Conservation (phyloP, 768 basidiomycete species). For the Tylopilus intermedius region DNA sequence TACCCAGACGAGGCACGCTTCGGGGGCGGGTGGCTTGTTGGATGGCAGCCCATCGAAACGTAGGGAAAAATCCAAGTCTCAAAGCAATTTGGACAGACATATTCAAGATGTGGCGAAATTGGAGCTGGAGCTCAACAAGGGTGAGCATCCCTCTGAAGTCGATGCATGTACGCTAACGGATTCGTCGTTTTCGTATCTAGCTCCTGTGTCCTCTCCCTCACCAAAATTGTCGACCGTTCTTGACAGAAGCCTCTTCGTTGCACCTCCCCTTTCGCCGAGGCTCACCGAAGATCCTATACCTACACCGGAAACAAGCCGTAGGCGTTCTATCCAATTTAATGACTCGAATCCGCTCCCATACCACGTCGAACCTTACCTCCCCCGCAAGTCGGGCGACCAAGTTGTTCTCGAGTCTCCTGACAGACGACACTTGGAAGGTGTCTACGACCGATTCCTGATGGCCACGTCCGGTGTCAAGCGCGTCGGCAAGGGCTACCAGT, state of each 20-base stretch:
- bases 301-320: slow-evolving; percentile 16
- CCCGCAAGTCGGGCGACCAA: slow-evolving; percentile 37
- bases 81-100: slow-evolving; percentile 58
- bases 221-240: slow-evolving; percentile 60
- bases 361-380: slow-evolving; percentile 62
- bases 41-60: slow-evolving; percentile 57
- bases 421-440: slow-evolving; percentile 60
- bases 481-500: slow-evolving; percentile 77
- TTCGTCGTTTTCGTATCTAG: slow-evolving; percentile 3
- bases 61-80: slow-evolving; percentile 62
- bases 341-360: slow-evolving; percentile 59
- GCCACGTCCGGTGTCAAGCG: slow-evolving; percentile 77
- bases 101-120: slow-evolving; percentile 64
- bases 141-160: slow-evolving; percentile 36
- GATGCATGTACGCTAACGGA: background rate
- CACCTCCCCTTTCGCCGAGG: slow-evolving; percentile 38
- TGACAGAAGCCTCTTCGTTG: slow-evolving; percentile 65
- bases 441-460: slow-evolving; percentile 81
- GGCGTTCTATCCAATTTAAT: slow-evolving; percentile 20
- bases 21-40: slow-evolving; percentile 27
- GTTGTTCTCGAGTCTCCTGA: slow-evolving; percentile 48
- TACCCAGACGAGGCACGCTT: slow-evolving; percentile 29
- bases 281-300: slow-evolving; percentile 36
- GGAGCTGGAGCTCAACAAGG: slow-evolving; percentile 58
- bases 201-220: slow-evolving; percentile 38